These are phyloP conservation scores for Aspergillus nidulans DNA, from an alignment of 495 filamentous ascomycete genomes.

Conservation along the genomic window DNA sequence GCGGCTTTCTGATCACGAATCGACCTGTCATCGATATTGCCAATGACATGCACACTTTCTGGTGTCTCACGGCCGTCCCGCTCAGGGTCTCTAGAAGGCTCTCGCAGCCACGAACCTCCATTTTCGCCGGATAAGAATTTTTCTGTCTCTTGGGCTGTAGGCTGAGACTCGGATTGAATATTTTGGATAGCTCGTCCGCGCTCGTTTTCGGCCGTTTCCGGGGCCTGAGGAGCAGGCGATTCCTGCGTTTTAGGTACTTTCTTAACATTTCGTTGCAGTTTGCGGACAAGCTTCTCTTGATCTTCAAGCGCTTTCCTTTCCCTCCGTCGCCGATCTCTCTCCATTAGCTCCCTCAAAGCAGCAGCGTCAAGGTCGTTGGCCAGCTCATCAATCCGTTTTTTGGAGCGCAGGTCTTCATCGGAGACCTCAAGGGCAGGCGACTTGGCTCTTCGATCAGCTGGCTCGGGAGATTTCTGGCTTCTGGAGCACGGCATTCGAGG, in stretches of 20 bases:
- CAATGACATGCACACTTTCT: slow-evolving; percentile 34
- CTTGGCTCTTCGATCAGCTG: slow-evolving; percentile 38
- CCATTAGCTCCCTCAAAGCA: slow-evolving; percentile 76
- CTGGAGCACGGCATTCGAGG: slow-evolving; percentile 43
- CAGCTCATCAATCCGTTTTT: slow-evolving; percentile 70
- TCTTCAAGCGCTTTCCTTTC: slow-evolving; percentile 70
- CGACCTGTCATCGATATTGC: slow-evolving; percentile 37
- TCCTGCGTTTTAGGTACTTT: slow-evolving; percentile 55
- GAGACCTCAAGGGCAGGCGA: slow-evolving; percentile 44
- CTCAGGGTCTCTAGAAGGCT: slow-evolving; percentile 25
- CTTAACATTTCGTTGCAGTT: slow-evolving; percentile 63
- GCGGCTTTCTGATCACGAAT: slow-evolving; percentile 30
- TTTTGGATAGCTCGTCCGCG: slow-evolving; percentile 10
- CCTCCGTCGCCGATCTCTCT: slow-evolving; percentile 71
- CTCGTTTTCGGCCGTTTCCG: neutral
- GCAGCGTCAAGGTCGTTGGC: slow-evolving; percentile 78
- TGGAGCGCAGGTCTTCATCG: slow-evolving; percentile 62
- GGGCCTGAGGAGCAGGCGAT: neutral
- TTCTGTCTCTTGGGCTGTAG: slow-evolving; percentile 6
- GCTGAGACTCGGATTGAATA: slow-evolving; percentile 1
- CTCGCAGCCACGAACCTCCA: slow-evolving; percentile 33
- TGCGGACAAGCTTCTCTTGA: slow-evolving; percentile 64
- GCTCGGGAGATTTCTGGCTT: slow-evolving; percentile 33
- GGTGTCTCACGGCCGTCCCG: slow-evolving; percentile 24
- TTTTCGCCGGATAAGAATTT: slow-evolving; percentile 8